Conservation (phyloP, 768 basidiomycete species). For the Phlebiopsis gigantea region DNA sequence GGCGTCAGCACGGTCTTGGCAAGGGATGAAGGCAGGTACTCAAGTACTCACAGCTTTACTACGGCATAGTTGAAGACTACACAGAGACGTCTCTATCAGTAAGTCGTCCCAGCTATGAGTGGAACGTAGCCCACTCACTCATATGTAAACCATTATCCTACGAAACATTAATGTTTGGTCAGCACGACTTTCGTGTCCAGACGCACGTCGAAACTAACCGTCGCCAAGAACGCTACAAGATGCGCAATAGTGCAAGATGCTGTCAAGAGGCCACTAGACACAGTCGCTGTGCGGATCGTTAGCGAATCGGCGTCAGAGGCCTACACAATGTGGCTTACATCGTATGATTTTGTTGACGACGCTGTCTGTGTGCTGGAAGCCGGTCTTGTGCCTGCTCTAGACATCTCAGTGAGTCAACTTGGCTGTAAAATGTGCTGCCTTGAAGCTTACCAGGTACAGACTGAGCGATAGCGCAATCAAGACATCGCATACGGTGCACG, state of each 20-base stretch:
- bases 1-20: not conserved
- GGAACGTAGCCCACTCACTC: not conserved
- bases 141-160: conserved; percentile 5
- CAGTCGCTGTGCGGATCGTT: not conserved
- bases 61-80: conserved; percentile 10
- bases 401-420: not conserved
- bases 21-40: not conserved
- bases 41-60: conserved; percentile 2
- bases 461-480: not conserved
- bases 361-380: conserved; percentile 8
- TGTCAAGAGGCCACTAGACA: conserved; percentile 10
- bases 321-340: not conserved
- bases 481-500: conserved; percentile 2
- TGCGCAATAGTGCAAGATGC: conserved; percentile 6
- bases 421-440: not conserved
- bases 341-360: conserved; percentile 11
- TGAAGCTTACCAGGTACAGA: not conserved
- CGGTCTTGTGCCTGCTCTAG: conserved; percentile 13
- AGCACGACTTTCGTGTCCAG: not conserved
- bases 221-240: conserved; percentile 7
- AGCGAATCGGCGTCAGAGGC: not conserved
- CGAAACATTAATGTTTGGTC: not conserved
- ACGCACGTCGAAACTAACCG: not conserved
- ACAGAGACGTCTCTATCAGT: not conserved
- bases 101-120: not conserved